These are phyloP conservation scores for Elsinoe batatas DNA, from an alignment of 2,329 filamentous ascomycete genomes.

Conservation along the genomic window DNA sequence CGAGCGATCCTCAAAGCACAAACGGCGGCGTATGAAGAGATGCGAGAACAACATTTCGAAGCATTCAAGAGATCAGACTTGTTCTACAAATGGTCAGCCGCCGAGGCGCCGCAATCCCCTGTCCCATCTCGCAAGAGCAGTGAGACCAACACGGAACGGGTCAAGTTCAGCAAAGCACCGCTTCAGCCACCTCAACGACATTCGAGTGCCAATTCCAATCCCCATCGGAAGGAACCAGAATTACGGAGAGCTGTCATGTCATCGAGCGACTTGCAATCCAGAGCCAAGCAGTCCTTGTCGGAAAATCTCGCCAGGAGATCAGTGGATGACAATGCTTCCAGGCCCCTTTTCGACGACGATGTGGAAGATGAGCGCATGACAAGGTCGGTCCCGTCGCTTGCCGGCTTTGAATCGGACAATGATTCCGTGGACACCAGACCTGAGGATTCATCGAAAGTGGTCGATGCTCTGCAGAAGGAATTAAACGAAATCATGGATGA, in stretches of 20 bases:
- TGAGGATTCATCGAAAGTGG: slow-evolving; percentile 64
- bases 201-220: neutral
- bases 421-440: slow-evolving; percentile 48
- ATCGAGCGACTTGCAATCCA: slow-evolving; percentile 46
- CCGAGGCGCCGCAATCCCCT: slow-evolving; percentile 50
- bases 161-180: slow-evolving; percentile 6
- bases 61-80: slow-evolving; percentile 87
- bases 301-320: slow-evolving; percentile 52
- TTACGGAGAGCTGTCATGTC: slow-evolving; percentile 51
- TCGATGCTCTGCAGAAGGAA: slow-evolving; percentile 86
- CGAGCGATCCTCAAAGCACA: slow-evolving; percentile 74
- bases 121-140: neutral
- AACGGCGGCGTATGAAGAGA: slow-evolving; percentile 70
- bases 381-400: slow-evolving; percentile 68
- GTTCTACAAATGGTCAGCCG: slow-evolving; percentile 90
- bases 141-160: neutral
- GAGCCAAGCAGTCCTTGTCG: slow-evolving; percentile 23
- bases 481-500: slow-evolving; percentile 87
- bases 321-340: slow-evolving; percentile 53
- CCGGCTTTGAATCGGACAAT: slow-evolving; percentile 69
- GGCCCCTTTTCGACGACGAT: slow-evolving; percentile 72
- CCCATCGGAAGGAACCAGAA: slow-evolving; percentile 32
- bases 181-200: slow-evolving; percentile 9
- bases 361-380: slow-evolving; percentile 62
- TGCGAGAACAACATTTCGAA: slow-evolving; percentile 71